These are phyloP conservation scores for Trichoderma parareesei DNA, from an alignment of 495 filamentous ascomycete genomes.

Conservation along the genomic window DNA sequence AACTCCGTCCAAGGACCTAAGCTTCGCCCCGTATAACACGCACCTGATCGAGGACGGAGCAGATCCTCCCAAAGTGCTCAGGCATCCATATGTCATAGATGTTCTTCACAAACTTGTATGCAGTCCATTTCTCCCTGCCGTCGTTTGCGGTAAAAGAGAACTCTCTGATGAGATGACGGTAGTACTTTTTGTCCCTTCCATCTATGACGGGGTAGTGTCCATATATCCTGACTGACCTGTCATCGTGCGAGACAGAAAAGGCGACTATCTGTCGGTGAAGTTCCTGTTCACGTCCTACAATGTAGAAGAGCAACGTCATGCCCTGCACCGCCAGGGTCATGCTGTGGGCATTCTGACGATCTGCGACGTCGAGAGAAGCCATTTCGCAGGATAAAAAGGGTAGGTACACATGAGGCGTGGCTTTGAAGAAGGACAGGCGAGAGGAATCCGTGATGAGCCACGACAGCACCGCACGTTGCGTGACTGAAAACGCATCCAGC, in stretches of 20 bases:
- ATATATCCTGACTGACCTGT: constrained; percentile 29
- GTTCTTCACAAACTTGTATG: constrained; percentile 24
- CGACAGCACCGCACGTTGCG: too few species aligned
- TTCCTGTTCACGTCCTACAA: constrained; percentile 28
- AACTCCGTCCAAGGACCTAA: too few species aligned
- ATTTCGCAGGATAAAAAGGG: constrained; percentile 33
- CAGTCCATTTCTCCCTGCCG: constrained; percentile 17
- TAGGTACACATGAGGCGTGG: constrained; percentile 33
- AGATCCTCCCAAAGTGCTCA: constrained; percentile 30
- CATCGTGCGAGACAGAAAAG: constrained; percentile 41
- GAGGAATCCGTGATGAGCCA: too few species aligned
- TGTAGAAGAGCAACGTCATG: constrained; percentile 25
- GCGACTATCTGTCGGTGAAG: constrained; percentile 31
- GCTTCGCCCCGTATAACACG: constrained; percentile 3
- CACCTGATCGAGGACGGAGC: constrained; percentile 34
- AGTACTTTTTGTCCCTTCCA: constrained; percentile 22
- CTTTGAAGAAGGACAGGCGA: constrained; percentile 26
- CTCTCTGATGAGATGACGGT: constrained; percentile 18
- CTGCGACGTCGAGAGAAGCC: not conserved
- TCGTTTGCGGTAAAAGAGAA: constrained; percentile 3
- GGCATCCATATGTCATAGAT: constrained; percentile 37
- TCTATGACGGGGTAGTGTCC: constrained; percentile 27
- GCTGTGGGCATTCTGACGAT: constrained; percentile 14
- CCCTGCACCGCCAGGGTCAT: constrained; percentile 29
- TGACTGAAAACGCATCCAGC: too few species aligned